Percentiles rank a stretch among this genome's conserved stretches.
These are phyloP conservation scores for Fusarium proliferatum DNA, from an alignment of 2,329 filamentous ascomycete genomes.

Conservation along the genomic window DNA sequence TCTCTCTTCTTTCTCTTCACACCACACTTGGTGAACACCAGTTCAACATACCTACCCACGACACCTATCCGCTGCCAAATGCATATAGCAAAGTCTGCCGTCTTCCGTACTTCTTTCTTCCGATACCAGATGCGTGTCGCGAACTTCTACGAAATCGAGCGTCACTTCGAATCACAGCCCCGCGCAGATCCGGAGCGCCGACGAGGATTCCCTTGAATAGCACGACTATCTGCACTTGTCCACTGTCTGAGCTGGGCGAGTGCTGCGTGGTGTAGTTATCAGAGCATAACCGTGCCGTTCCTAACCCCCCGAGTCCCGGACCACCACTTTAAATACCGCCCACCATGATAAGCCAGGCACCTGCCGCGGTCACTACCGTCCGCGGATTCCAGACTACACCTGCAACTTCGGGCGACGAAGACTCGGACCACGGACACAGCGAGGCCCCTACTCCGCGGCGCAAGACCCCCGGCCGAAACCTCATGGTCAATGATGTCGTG, in stretches of 20 bases:
- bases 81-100: slow-evolving; percentile 63
- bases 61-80: slow-evolving; percentile 56
- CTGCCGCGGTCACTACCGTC: slow-evolving; percentile 64
- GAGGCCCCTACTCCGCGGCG: slow-evolving; percentile 55
- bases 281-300: slow-evolving; percentile 34
- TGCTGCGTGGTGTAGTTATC: slow-evolving; percentile 34
- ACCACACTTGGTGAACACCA: slow-evolving; percentile 45
- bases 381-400: slow-evolving; percentile 68
- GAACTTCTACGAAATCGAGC: slow-evolving; percentile 61
- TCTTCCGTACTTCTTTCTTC: slow-evolving; percentile 61
- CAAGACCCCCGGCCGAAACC: slow-evolving; percentile 52
- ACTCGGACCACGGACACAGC: slow-evolving; percentile 61
- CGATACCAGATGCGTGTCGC: slow-evolving; percentile 67
- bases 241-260: slow-evolving; percentile 23
- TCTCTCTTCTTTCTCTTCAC: slow-evolving; percentile 38
- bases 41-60: slow-evolving; percentile 27
- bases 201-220: slow-evolving; percentile 61
- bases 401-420: slow-evolving; percentile 66
- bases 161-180: slow-evolving; percentile 61
- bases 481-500: slow-evolving; percentile 67
- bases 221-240: slow-evolving; percentile 37
- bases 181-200: slow-evolving; percentile 70
- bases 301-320: neutral
- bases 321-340: slow-evolving; percentile 27
- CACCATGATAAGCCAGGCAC: slow-evolving; percentile 60